Evolutionary conservation across 1,284 basidiomycete species (phyloP), one percentile per base, ranked within the genome.

Genomic region (Lentinula novae-zelandiae): DNA sequence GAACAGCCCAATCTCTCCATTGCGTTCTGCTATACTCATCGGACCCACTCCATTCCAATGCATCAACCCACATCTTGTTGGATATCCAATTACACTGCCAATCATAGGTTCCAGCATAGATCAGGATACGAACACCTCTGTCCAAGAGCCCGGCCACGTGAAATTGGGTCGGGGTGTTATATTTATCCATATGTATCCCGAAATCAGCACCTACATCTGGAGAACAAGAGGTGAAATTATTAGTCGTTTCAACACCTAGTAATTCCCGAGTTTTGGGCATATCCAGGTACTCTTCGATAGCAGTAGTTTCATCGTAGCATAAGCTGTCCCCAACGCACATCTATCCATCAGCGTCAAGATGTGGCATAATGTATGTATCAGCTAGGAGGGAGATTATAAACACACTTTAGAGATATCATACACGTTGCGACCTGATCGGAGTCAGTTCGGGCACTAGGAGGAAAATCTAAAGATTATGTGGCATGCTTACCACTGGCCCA

Each of bases 71-170:
- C 52, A 84, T 73, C 68, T 83, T 82, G 71, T 92, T 92, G 27
- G 85, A 84, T 49, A 89, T 78, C 84, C 87, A 90, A 70, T 92
- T 92, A 72, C 89, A 92, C 69, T 89, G 85, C 82, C 85, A 90
- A 70, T 92, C 90, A 65, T 85, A 88, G 39, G 87, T 89, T n/a
- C 90, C 89, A 5, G 86, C 86, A 65, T 92, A 91, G 62, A 92
- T 86, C 55, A 94, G 76, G 31, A 92, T 75, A 20, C 84, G 79
- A 44, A 94, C 72, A 5, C 86, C 87, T 34, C 90, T 80, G 68
- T 93, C 90, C 27, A 95, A 79, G 34, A 94, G 80, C 5, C 78
- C 82, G 0, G 86, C 76, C 58, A 93, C 84, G 72, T 93, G 89
- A 71, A 81, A 72, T 66, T 85, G 82, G 3, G 85, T 83, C 36